Evolutionary conservation across 2,329 filamentous ascomycete genomes (phyloP), one percentile per base, ranked within the genome.

Genomic region (Colletotrichum sp.): DNA sequence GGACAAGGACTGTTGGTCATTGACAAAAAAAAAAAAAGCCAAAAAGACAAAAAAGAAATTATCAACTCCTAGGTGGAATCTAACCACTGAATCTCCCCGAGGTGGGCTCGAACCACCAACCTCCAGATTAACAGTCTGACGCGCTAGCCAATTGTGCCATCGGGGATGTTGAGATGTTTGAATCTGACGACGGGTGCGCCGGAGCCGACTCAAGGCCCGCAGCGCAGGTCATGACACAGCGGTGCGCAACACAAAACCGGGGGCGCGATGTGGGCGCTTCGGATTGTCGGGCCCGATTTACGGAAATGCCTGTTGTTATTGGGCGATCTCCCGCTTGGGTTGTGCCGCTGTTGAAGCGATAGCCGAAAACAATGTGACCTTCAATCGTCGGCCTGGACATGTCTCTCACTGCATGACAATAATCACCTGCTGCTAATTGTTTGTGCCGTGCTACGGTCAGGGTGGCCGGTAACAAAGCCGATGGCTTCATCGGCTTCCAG

Each of bases 101-200:
- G 67, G 67, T 69, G 67, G 67, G 67, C 67, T 69, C 67, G 67
- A 69, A 69, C 67, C 67, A 69, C 67, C 67, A 69, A 69, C 67
- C 67, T 62, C 67, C 55, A 69, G 67, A 69, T 69, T 69, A 69
- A 69, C 67, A 69, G 67, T 69, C 67, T 69, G 67, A 69, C 67
- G 67, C 67, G 67, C 67, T 69, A 69, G 67, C 67, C 67, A 69
- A 69, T 69, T 69, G 67, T 69, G 67, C 67, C 67, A 69, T 69
- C 67, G 67, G 67, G 67, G 67, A 69, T 62, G 55, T 69, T 69
- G 67, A 69, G 55, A 44, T 69, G 32, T 18, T 62, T 60, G 12
- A n/a, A 39, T 64, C 13, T 64, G 62, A 26, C 3, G 10, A 32
- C 24, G 8, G 3, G 7, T 3, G 30, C 22, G 59, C 28, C 28